Evolutionary conservation across 345 rosid genomes (phyloP), one percentile per base, ranked within the genome.

Genomic region (Dipteronia sinensis): DNA sequence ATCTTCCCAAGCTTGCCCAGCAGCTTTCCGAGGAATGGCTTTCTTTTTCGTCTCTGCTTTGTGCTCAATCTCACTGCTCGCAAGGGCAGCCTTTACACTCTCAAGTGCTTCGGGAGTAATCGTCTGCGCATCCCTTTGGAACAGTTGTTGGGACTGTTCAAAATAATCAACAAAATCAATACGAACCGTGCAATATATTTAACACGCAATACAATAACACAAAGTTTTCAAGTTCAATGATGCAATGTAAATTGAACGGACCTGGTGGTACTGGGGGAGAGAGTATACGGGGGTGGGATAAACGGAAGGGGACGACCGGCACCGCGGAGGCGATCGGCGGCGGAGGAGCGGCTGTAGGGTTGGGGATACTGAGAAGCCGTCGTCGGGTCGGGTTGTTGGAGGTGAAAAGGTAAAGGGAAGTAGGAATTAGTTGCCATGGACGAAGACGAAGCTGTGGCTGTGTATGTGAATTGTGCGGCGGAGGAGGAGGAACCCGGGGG

Each of bases 41-140:
- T 91, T 92, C 91, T 90, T 96, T 70, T 89, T 96, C 8, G 92
- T 89, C 82, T 96, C 99, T 0, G 94, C 93, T 79, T 94, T 96
- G 79, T 91, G 97, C 81, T 92, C 97, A 22, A 93, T 88, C 79
- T 92, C 99, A 44, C 99, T 94, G 79, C 86, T 96, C 0, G 98
- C 98, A 76, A 96, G 92, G 1, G 97, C 99, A 3, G 98, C 97
- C 85, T 96, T 96, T 23, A 96, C 98, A 79, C 94, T 85, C 89
- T 96, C 97, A 31, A 96, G 86, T 0, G 99, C 99, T 82, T 96
- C 98, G 4, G 99, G 99, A 10, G 98, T 96, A 78, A 96, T 93
- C 0, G 88, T 90, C 69, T 94, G 95, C 0, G 97, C 98, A 86
- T 96, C 99, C 85, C 95, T 92, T 78, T 94, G 97, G 79, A 96